These are phyloP conservation scores for Aspergillus jensenii DNA, from an alignment of 2,329 filamentous ascomycete genomes.

Conservation along the genomic window DNA sequence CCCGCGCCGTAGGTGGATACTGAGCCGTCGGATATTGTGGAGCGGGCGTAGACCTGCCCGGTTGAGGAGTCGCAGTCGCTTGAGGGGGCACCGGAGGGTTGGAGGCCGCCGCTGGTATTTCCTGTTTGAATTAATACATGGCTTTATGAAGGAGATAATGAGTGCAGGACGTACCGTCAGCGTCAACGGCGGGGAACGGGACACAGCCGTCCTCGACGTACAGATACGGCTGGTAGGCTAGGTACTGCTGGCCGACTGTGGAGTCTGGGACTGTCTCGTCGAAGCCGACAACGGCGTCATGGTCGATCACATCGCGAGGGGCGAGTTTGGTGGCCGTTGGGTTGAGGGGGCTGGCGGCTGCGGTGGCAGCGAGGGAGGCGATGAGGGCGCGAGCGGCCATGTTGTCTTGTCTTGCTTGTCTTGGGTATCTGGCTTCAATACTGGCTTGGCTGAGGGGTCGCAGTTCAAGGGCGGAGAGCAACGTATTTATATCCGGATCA, in stretches of 20 bases:
- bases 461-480: no score
- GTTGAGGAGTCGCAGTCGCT: conserved; percentile 45
- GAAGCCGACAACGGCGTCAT: conserved; percentile 55
- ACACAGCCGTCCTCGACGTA: conserved; percentile 61
- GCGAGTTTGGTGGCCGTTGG: conserved; percentile 1
- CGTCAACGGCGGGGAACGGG: conserved; percentile 62
- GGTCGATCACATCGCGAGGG: conserved; percentile 44
- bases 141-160: no score
- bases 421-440: neutral
- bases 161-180: conserved; percentile 18
- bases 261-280: conserved; percentile 52
- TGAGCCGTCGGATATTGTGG: conserved; percentile 6
- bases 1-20: conserved; percentile 33
- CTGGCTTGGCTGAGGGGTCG: neutral
- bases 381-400: conserved; percentile 11
- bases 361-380: conserved; percentile 3
- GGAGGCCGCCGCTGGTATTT: conserved; percentile 44
- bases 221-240: conserved; percentile 58
- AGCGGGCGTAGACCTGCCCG: conserved; percentile 54
- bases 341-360: conserved; percentile 2
- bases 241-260: conserved; percentile 49
- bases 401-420: neutral
- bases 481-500: neutral
- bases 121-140: neutral
- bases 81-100: conserved; percentile 38